Percentiles rank a stretch among this genome's conserved stretches.
These are phyloP conservation scores for Saccharomycodes ludwigii DNA, from an alignment of 805 yeast species.

Conservation along the genomic window DNA sequence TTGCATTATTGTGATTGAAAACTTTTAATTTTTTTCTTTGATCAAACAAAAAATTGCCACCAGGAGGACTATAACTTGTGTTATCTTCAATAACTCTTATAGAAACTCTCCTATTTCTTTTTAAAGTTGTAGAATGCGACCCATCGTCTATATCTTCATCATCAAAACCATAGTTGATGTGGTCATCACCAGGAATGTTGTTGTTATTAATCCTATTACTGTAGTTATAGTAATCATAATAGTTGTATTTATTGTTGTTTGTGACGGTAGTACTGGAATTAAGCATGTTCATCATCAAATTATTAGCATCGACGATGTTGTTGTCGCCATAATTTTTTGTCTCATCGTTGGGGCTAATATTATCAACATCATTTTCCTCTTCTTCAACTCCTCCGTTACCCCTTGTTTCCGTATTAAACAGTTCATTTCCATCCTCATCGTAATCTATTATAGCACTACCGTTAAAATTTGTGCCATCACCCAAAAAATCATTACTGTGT, in stretches of 20 bases:
- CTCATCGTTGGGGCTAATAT: background rate
- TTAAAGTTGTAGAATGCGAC: slow-evolving; percentile 1
- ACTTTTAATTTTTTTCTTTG: slow-evolving; percentile 1
- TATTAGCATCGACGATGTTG: background rate
- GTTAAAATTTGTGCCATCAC: background rate
- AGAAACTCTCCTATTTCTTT: no score
- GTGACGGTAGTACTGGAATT: slow-evolving; percentile 3
- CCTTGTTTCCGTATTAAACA: background rate
- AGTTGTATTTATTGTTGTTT: slow-evolving; percentile 1
- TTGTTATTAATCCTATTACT: slow-evolving; percentile 1
- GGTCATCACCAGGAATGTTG: background rate
- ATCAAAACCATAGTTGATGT: slow-evolving; percentile 1
- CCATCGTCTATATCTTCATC: slow-evolving; percentile 4
- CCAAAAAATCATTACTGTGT: background rate
- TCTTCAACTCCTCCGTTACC: background rate
- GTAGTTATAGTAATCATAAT: slow-evolving; percentile 1
- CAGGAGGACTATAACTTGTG: background rate
- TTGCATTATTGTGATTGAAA: background rate
- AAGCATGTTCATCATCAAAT: background rate
- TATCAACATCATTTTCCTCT: background rate
- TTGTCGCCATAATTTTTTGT: background rate
- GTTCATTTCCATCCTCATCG: background rate
- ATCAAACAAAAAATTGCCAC: background rate
- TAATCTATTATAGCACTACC: background rate
- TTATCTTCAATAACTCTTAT: slow-evolving; percentile 3